Percentiles rank a stretch among this genome's conserved stretches.
phyloP scores from a whole-genome alignment of 208 protist genomes.

The Leishmania gerbilli region DNA sequence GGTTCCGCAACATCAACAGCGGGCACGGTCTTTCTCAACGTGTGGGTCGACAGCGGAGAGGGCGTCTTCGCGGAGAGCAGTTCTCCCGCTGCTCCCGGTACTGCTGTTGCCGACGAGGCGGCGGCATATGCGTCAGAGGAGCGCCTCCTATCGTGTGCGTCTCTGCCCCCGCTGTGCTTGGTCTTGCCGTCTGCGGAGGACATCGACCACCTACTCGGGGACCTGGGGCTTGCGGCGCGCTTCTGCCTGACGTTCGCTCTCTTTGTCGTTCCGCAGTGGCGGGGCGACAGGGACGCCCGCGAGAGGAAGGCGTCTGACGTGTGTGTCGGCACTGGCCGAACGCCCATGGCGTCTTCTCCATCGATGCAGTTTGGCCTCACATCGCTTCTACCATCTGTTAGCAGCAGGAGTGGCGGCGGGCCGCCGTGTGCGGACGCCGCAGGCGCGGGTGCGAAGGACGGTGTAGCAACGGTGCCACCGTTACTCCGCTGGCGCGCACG shows the following conservation, averaged over 20 bases:
- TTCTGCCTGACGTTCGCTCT: conserved; percentile 13
- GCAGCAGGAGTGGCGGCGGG: neutral
- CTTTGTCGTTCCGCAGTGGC: neutral
- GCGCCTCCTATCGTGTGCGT: neutral
- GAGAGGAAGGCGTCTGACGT: neutral
- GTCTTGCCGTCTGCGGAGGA: conserved; percentile 21
- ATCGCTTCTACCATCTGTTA: neutral
- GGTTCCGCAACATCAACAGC: neutral
- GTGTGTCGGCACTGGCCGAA: conserved; percentile 18
- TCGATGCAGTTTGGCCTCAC: conserved; percentile 13
- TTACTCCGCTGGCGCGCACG: conserved; percentile 26
- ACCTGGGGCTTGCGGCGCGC: conserved; percentile 15
- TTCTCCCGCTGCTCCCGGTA: neutral
- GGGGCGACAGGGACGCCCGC: neutral
- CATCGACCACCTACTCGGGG: conserved; percentile 10
- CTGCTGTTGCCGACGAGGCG: neutral
- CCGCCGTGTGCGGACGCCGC: neutral
- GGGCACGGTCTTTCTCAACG: neutral
- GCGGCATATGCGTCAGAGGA: neutral
- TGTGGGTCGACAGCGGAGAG: conserved; percentile 16
- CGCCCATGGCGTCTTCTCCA: conserved; percentile 4
- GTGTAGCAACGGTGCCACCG: neutral
- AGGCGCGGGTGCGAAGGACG: neutral
- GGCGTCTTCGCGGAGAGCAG: neutral
- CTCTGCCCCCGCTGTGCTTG: conserved; percentile 18